A percentile compares a stretch with the other conserved stretches of the same genome.
Evolutionary conservation across 176 grass and related monocot genomes (phyloP).

Genomic region (Eleusine coracana): DNA sequence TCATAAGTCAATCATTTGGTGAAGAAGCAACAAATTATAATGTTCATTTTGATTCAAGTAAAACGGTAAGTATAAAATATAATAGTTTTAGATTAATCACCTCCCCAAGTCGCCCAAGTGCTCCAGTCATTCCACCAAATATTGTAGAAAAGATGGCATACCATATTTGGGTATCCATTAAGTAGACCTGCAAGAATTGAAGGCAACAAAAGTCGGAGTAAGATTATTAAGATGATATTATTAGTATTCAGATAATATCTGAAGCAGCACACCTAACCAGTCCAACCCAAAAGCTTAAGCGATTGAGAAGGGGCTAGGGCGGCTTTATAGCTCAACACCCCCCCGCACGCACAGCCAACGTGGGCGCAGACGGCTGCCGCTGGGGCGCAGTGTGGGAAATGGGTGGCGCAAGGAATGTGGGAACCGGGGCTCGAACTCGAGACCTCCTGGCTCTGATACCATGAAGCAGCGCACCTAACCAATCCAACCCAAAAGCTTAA

Average conservation of each 20-base stretch:
- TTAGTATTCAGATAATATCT: background rate
- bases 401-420: too few relatives aligned
- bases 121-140: constrained; percentile 91
- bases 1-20: constrained; percentile 8
- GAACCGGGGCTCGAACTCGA: too few relatives aligned
- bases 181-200: constrained; percentile 73
- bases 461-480: too few relatives aligned
- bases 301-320: too few relatives aligned
- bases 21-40: constrained; percentile 9
- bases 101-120: constrained; percentile 94
- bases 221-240: background rate
- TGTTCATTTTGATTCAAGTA: constrained; percentile 16
- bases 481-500: too few relatives aligned
- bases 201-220: constrained; percentile 19
- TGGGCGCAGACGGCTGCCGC: too few relatives aligned
- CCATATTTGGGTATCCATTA: constrained; percentile 99
- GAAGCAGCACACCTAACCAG: too few relatives aligned
- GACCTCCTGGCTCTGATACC: too few relatives aligned
- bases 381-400: too few relatives aligned
- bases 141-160: constrained; percentile 93
- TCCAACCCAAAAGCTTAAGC: too few relatives aligned
- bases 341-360: too few relatives aligned
- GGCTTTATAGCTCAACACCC: too few relatives aligned
- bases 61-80: constrained; percentile 12
- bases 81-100: constrained; percentile 54